phyloP scores from a whole-genome alignment of 2,329 filamentous ascomycete genomes.

The Phialocephala sp. region DNA sequence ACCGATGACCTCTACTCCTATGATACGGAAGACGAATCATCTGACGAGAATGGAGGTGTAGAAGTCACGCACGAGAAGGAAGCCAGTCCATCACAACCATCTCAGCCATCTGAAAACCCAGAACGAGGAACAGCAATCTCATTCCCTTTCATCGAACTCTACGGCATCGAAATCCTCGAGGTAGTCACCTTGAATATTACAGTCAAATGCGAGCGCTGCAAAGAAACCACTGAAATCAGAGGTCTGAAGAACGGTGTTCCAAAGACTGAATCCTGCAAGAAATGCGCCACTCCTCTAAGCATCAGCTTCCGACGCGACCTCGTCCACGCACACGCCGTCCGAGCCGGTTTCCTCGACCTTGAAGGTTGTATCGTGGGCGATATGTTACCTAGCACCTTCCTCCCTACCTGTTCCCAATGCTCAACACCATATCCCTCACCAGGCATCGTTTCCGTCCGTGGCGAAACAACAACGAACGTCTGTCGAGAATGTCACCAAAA shows the following conservation, averaged over 20 bases:
- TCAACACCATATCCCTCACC: constrained; percentile 67
- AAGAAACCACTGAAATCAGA: constrained; percentile 71
- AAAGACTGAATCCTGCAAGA: constrained; percentile 61
- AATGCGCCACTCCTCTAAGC: constrained; percentile 59
- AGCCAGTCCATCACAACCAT: constrained; percentile 43
- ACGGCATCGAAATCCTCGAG: constrained; percentile 78
- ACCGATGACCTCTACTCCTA: constrained; percentile 54
- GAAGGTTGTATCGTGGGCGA: constrained; percentile 77
- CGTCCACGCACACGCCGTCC: constrained; percentile 74
- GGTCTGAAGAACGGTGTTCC: constrained; percentile 63
- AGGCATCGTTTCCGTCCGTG: constrained; percentile 74
- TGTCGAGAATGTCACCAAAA: constrained; percentile 81
- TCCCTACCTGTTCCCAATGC: constrained; percentile 78
- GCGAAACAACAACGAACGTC: constrained; percentile 74
- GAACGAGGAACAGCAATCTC: constrained; percentile 79
- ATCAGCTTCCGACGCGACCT: constrained; percentile 69
- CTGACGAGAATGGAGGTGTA: constrained; percentile 51
- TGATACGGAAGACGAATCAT: constrained; percentile 38
- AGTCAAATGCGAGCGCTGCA: constrained; percentile 81
- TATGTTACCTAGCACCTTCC: constrained; percentile 79
- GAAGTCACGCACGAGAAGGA: constrained; percentile 45
- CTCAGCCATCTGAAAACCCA: constrained; percentile 32
- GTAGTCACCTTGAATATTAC: constrained; percentile 69
- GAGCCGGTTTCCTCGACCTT: constrained; percentile 80
- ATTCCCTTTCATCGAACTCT: constrained; percentile 77